phyloP scores from a whole-genome alignment of 768 basidiomycete genomes.

The Mycena alexandri region DNA sequence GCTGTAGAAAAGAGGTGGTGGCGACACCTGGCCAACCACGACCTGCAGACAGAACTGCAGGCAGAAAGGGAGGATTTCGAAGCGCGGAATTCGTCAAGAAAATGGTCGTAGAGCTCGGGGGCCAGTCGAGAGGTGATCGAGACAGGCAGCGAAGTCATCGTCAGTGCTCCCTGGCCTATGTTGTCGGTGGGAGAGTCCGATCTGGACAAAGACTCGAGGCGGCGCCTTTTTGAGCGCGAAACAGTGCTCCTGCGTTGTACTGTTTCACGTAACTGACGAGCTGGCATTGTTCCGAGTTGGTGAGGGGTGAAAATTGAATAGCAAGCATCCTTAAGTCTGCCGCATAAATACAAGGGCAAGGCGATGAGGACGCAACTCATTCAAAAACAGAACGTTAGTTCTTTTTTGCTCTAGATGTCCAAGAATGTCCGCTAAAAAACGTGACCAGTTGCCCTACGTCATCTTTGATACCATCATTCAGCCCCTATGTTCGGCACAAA shows the following conservation, averaged over 20 bases:
- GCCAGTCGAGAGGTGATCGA: constrained; percentile 46
- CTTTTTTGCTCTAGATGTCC: too few relatives aligned
- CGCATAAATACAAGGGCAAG: constrained; percentile 37
- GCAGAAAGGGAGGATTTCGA: constrained; percentile 43
- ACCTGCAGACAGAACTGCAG: constrained; percentile 50
- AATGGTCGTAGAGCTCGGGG: constrained; percentile 48
- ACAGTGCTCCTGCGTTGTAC: constrained; percentile 24
- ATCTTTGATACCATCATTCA: too few relatives aligned
- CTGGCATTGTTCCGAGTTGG: constrained; percentile 37
- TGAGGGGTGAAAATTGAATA: constrained; percentile 20
- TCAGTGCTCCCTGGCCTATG: constrained; percentile 37
- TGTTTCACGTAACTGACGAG: constrained; percentile 29
- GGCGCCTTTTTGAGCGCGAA: constrained; percentile 31
- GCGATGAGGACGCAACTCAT: too few relatives aligned
- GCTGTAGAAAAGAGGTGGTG: constrained; percentile 50
- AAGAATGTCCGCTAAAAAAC: too few relatives aligned
- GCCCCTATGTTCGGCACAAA: too few relatives aligned
- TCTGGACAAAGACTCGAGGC: constrained; percentile 21
- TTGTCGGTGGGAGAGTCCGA: constrained; percentile 37
- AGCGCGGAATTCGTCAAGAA: constrained; percentile 46
- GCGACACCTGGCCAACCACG: constrained; percentile 50
- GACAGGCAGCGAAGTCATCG: constrained; percentile 33
- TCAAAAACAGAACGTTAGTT: too few relatives aligned
- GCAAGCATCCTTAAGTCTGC: constrained; percentile 20
- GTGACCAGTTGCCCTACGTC: too few relatives aligned